Conservation (phyloP, 1,284 basidiomycete species). For the Apiotrichum akiyoshidainum region DNA sequence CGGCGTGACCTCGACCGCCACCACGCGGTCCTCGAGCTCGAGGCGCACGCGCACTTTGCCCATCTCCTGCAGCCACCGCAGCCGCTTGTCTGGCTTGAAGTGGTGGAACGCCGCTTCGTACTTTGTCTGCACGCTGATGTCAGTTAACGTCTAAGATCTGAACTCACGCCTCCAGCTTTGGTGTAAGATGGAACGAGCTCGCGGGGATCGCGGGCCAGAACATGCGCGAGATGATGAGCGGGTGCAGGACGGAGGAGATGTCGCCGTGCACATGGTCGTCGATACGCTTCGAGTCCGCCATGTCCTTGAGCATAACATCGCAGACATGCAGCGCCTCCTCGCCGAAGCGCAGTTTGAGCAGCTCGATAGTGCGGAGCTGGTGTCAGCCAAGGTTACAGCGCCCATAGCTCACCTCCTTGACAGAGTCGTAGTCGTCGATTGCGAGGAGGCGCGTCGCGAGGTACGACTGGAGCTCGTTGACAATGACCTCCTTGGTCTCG, state of each 20-base stretch:
- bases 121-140: constrained; percentile 62
- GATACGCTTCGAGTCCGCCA: constrained; percentile 85
- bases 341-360: constrained; percentile 88
- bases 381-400: constrained; percentile 5
- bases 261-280: constrained; percentile 78
- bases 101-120: constrained; percentile 72
- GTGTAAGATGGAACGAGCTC: constrained; percentile 71
- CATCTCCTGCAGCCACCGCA: constrained; percentile 80
- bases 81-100: constrained; percentile 84
- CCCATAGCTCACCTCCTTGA: constrained; percentile 70
- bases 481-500: constrained; percentile 87
- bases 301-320: constrained; percentile 94
- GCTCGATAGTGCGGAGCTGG: constrained; percentile 84
- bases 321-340: constrained; percentile 84
- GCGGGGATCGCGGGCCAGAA: constrained; percentile 86
- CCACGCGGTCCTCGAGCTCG: constrained; percentile 70
- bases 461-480: constrained; percentile 85
- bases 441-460: constrained; percentile 77
- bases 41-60: constrained; percentile 75
- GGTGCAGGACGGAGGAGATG: constrained; percentile 69
- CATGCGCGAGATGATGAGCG: constrained; percentile 82
- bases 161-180: constrained; percentile 70
- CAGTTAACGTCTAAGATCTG: background rate
- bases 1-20: constrained; percentile 74
- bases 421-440: constrained; percentile 73